Evolutionary conservation across 306 rosid genomes (phyloP).

Genomic region (Cicer judaicum): DNA sequence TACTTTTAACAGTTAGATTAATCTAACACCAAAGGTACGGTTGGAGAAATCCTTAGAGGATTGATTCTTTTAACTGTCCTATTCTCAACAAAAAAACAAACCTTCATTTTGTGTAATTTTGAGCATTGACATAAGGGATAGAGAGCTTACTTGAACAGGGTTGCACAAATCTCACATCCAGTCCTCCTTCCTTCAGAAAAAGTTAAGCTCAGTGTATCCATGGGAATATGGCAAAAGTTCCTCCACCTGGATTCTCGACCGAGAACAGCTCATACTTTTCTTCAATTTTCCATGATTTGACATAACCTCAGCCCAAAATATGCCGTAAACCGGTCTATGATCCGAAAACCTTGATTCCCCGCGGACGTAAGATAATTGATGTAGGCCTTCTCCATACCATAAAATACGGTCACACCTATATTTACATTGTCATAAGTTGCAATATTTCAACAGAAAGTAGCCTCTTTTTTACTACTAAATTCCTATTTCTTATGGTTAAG

Average conservation of each 20-base stretch:
- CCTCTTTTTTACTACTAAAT: constrained; percentile 23
- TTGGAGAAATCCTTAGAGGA: neutral
- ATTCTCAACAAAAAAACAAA: neutral
- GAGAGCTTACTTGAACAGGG: constrained; percentile 53
- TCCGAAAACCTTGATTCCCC: constrained; percentile 97
- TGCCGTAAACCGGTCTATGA: constrained; percentile 91
- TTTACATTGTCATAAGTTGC: constrained; percentile 32
- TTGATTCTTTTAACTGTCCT: neutral
- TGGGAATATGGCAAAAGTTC: constrained; percentile 88
- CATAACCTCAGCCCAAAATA: constrained; percentile 97
- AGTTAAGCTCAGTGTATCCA: constrained; percentile 95
- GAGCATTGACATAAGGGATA: constrained; percentile 8
- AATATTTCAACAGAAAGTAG: neutral
- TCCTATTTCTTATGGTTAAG: constrained; percentile 28
- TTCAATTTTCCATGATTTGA: constrained; percentile 77
- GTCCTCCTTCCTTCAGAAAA: constrained; percentile 64
- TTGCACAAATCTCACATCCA: constrained; percentile 39
- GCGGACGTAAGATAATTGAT: constrained; percentile 91
- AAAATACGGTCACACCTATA: constrained; percentile 95
- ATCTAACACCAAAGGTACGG: neutral
- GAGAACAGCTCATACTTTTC: constrained; percentile 87
- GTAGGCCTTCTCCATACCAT: constrained; percentile 98
- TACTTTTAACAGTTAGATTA: neutral
- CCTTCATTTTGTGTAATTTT: constrained; percentile 1
- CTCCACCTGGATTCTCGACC: constrained; percentile 84